Conservation (phyloP, 441 rosid species). For the Metrosideros polymorpha region DNA sequence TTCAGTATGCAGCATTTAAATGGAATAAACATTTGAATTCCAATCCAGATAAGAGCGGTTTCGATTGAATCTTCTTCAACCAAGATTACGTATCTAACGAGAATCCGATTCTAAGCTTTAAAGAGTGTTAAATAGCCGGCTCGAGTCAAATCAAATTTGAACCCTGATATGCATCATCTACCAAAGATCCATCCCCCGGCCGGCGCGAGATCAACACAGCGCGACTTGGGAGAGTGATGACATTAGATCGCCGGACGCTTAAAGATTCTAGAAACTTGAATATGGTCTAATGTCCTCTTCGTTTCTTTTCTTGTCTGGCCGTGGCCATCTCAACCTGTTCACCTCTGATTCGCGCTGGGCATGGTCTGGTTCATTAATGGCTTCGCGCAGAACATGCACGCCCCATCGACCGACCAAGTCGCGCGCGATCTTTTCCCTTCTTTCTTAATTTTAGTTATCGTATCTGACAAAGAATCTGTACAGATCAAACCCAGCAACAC, state of each 20-base stretch:
- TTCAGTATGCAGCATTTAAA: not conserved
- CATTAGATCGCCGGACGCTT: not conserved
- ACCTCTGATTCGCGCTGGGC: not conserved
- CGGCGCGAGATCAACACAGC: not conserved
- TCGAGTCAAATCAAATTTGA: not conserved
- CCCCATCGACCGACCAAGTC: not conserved
- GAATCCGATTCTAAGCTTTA: not conserved
- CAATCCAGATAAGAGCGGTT: not conserved
- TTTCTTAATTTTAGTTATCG: not conserved
- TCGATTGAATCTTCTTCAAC: not conserved
- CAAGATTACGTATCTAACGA: not conserved
- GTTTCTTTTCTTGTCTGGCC: not conserved
- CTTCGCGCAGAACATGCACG: not conserved
- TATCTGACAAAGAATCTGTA: not conserved
- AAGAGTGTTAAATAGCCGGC: not conserved
- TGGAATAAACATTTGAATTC: not conserved
- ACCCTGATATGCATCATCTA: not conserved
- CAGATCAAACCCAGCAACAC: not conserved
- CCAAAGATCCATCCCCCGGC: not conserved
- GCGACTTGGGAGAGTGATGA: not conserved
- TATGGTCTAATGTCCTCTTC: not conserved
- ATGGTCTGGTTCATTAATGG: not conserved
- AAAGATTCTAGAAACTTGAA: not conserved
- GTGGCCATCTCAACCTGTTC: not conserved
- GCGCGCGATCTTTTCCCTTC: not conserved